Evolutionary conservation across 2,329 filamentous ascomycete species (phyloP), one percentile per base, ranked within the genome.

Genomic region (Penicillium sclerotigenum): DNA sequence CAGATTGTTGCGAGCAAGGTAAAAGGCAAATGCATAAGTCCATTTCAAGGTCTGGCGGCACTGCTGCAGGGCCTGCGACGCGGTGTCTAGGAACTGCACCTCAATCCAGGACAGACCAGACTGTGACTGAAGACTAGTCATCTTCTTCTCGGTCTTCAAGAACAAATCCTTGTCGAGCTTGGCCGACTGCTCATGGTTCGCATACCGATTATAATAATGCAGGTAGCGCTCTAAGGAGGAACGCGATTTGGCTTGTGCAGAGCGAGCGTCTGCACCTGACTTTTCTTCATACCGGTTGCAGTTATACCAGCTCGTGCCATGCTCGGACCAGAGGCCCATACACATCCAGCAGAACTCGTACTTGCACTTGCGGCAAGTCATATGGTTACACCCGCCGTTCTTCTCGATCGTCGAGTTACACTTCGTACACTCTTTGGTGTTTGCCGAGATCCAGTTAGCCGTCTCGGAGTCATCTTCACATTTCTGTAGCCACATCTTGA

Each of bases 311-410:
- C 91, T 96, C 4, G 93, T 99, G 60, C 94, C 94, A 72, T 99
- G 94, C 75, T 99, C 94, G 1, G 91, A 95, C 94, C 94, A 99
- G 0, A 96, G 80, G 0, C 94, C 94, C 94, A 99, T 99, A 70
- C 94, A 99, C 89, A 99, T 97, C 94, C 94, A 99, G 77, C 94
- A 99, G 70, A 99, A 97, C 70, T 97, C 92, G 70, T 97, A 87
- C 69, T 91, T 91, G 79, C 92, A 97, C 74, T 97, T 97, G 54
- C 92, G 82, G 72, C 92, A 97, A 0, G 92, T 97, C 92, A 97
- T 97, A 74, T 97, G 92, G 77, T 97, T 97, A 79, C 92, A 97
- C 4, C 92, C 92, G 50, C 92, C 92, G 64, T 99, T 99, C 83
- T 99, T 99, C 77, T 99, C 94, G 42, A 99, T 99, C 0, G 94